Base-by-base conservation (phyloP, 768 basidiomycete species). In the Leccinum boreale region DNA sequence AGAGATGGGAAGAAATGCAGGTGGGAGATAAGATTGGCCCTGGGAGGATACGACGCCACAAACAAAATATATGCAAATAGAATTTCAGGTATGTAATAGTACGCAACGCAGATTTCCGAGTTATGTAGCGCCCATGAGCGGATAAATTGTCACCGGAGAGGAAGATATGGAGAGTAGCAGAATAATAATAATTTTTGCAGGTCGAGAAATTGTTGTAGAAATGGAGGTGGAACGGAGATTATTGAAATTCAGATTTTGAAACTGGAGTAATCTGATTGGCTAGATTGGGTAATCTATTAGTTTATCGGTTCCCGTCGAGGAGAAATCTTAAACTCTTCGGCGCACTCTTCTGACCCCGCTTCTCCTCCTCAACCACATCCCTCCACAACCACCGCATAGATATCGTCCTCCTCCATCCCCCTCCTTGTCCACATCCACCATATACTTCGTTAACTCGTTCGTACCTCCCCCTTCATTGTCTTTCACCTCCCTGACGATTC, bases 301-400 rank as follows among this genome's bases (percentile, higher is more conserved):
- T 71, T 72, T 72, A 74, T 72, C 71, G 72, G 69, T 65, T 72
- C 71, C 72, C 72, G 69, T 69, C 64, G 52, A 69, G 57, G 61
- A 70, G 63, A 70, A 73, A 73, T 73, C 72, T 71, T 73, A 73
- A 71, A 71, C 72, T 59, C 61, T 59, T 56, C 19, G 50, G 57
- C 52, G 47, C 64, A 29, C 59, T 3, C 58, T 72, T 65, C 57
- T 65, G 56, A 57, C 57, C 61, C 66, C 69, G 57, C 71, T 55
- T 67, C 61, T 70, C 58, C 57, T 67, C 62, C 59, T 65, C 66
- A 50, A 44, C 64, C 57, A 56, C 33, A 21, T 57, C 57, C 47
- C 46, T 58, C 42, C 56, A 36, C 33, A 6, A 51, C 42, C 45
- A 28, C 48, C 35, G 48, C 57, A 28, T 17, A 53, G 7, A 31